Percentiles rank a stretch among this genome's conserved stretches.
Evolutionary conservation across 1,284 basidiomycete species (phyloP).

Genomic region (Agroathelia rolfsii): DNA sequence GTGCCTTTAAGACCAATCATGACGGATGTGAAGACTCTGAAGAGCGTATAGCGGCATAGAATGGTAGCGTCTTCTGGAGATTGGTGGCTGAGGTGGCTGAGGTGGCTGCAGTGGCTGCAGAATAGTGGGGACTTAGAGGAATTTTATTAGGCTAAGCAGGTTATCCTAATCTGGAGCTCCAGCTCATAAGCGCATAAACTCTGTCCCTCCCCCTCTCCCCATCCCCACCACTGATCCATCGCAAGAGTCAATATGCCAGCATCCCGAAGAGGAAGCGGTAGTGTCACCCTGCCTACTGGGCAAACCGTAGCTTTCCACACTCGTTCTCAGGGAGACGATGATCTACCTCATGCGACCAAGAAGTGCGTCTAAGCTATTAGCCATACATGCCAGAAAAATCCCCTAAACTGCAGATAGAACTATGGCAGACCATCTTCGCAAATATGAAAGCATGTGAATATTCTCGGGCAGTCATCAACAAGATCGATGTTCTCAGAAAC

Average conservation of each 20-base stretch:
- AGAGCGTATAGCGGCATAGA: constrained; percentile 6
- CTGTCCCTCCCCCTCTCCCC: no score
- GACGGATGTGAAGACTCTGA: constrained; percentile 8
- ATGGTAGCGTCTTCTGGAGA: no score
- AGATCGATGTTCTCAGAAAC: constrained; percentile 3
- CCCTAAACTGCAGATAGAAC: no score
- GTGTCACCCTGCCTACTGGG: constrained; percentile 59
- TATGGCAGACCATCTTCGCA: constrained; percentile 83
- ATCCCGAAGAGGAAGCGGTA: constrained; percentile 68
- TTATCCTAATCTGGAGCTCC: no score
- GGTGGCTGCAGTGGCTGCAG: no score
- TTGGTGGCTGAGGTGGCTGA: no score
- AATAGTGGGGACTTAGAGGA: no score
- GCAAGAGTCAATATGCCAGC: constrained; percentile 36
- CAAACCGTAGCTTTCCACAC: constrained; percentile 73
- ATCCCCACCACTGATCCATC: no score
- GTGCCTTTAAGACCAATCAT: constrained; percentile 95
- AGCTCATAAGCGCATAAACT: no score
- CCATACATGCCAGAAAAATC: no score
- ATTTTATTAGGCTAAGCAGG: no score
- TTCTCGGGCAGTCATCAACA: not conserved
- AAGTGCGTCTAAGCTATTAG: no score
- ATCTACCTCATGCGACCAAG: constrained; percentile 81
- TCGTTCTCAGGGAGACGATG: constrained; percentile 70
- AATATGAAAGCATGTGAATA: constrained; percentile 75